Evolutionary conservation across 1,284 basidiomycete genomes (phyloP), one percentile per base, ranked within the genome.

Genomic region (Ustilago hordei): DNA sequence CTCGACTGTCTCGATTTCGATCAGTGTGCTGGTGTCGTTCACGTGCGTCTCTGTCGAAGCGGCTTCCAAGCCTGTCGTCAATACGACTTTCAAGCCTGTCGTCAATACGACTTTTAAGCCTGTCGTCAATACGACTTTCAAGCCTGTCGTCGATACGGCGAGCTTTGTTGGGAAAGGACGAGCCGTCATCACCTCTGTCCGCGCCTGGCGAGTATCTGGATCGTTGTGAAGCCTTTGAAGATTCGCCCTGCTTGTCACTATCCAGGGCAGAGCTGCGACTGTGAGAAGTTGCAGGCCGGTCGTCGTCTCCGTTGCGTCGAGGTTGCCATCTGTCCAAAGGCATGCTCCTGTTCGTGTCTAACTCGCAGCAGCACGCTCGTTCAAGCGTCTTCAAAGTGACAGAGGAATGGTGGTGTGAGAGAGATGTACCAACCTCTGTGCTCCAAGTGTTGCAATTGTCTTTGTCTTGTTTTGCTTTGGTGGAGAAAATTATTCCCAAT

Each of bases 261-360:
- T 68, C 55, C 31, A 19, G 9, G 52, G 28, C 48, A 13, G 17
- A 43, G 64, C 8, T 60, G 50, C 56, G 63, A 48, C n/a, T 8
- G 43, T 45, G 19, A 11, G 43, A 45, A 19, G 7, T 19, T 12
- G 34, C 23, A 6, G 45, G 34, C 35, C 60, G 65, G 47, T 54
- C 41, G 32, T 36, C 55, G 32, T 67, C 70, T 23, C 39, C 47
- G 43, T 64, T 56, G 48, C 70, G 70, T 19, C 70, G 65, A 31
- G 52, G 61, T 35, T 73, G 64, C 61, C 70, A 73, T 73, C 70
- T 55, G 31, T 73, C 70, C n/a, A 59, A 36, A 35, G 64, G 65
- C 64, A 67, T 68, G 23, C 54, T 71, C 55, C 32, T 23, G 8
- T 39, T 13, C 31, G 34, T 15, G 32, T 23, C 28, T 36, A 4